Evolutionary conservation across 495 filamentous ascomycete genomes (phyloP).

Genomic region (Opeltia flavorubescens): DNA sequence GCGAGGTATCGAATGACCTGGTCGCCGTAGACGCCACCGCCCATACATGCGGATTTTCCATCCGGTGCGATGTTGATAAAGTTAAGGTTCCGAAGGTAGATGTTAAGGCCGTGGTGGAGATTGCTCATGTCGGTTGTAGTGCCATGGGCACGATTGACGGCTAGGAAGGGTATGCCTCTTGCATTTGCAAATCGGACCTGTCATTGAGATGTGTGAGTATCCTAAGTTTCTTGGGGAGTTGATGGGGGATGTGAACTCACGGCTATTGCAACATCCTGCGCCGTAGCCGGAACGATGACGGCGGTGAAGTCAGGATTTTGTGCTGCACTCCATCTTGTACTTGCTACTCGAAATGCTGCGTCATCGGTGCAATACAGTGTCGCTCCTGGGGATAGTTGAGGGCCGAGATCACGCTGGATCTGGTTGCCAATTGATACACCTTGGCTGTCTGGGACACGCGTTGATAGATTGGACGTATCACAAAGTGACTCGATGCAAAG

Average conservation of each 20-base stretch:
- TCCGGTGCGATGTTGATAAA: slow-evolving; percentile 26
- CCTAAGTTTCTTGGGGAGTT: background rate
- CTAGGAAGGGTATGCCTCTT: slow-evolving; percentile 34
- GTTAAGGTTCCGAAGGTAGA: slow-evolving; percentile 28
- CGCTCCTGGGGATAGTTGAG: no score
- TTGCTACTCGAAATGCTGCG: no score
- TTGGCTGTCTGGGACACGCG: no score
- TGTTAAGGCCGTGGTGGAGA: slow-evolving; percentile 35
- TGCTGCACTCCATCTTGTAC: slow-evolving; percentile 30
- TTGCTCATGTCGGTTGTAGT: slow-evolving; percentile 21
- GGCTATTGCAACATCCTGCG: slow-evolving; percentile 35
- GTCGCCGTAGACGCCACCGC: slow-evolving; percentile 28
- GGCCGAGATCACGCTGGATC: no score
- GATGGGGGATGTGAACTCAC: slow-evolving; percentile 18
- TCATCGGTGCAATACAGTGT: no score
- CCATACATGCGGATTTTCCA: slow-evolving; percentile 33
- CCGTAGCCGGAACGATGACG: slow-evolving; percentile 33
- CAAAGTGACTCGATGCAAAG: no score
- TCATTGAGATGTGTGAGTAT: background rate
- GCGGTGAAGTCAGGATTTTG: slow-evolving; percentile 28
- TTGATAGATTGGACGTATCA: no score
- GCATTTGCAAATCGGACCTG: slow-evolving; percentile 33
- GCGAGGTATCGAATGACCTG: slow-evolving; percentile 1
- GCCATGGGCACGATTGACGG: slow-evolving; percentile 34
- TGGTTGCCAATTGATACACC: no score